These are phyloP conservation scores for Lineolata rhizophorae DNA, from an alignment of 495 filamentous ascomycete species.

Conservation along the genomic window DNA sequence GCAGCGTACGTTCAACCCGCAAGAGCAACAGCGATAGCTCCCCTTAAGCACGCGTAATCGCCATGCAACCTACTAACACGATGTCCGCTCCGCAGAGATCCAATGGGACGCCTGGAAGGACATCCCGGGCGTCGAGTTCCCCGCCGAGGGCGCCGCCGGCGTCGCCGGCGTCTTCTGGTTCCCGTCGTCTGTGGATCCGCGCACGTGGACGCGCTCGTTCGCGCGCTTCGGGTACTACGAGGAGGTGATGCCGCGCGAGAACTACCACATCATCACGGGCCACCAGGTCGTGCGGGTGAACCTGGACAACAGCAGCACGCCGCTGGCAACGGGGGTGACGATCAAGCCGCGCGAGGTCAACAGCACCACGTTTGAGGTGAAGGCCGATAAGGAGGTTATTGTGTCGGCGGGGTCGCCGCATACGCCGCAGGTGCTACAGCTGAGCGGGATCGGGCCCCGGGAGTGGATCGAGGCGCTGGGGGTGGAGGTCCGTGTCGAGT, in stretches of 20 bases:
- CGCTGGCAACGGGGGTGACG: too few species aligned
- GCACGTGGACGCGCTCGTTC: too few species aligned
- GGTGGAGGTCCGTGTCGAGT: constrained; percentile 5
- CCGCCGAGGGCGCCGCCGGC: neutral
- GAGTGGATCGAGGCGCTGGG: constrained; percentile 3
- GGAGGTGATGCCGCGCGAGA: neutral
- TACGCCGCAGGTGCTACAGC: constrained; percentile 10
- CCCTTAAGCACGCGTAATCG: neutral
- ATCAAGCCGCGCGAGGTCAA: too few species aligned
- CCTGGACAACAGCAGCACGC: too few species aligned
- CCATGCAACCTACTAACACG: neutral
- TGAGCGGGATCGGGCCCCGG: constrained; percentile 12
- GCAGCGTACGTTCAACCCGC: too few species aligned
- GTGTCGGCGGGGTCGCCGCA: constrained; percentile 19
- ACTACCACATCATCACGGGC: too few species aligned
- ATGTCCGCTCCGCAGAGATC: neutral
- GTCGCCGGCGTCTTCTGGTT: neutral
- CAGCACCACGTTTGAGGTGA: too few species aligned
- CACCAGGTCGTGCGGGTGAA: too few species aligned
- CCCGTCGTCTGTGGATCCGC: neutral
- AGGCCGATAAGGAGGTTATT: too few species aligned
- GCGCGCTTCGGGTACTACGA: neutral
- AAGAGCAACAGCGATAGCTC: too few species aligned
- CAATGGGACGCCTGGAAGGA: too few species aligned
- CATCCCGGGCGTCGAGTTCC: too few species aligned